Percentiles rank a stretch among this genome's conserved stretches.
Conservation (phyloP, 257 asterid genomes). For the Solanum paucissectum region DNA sequence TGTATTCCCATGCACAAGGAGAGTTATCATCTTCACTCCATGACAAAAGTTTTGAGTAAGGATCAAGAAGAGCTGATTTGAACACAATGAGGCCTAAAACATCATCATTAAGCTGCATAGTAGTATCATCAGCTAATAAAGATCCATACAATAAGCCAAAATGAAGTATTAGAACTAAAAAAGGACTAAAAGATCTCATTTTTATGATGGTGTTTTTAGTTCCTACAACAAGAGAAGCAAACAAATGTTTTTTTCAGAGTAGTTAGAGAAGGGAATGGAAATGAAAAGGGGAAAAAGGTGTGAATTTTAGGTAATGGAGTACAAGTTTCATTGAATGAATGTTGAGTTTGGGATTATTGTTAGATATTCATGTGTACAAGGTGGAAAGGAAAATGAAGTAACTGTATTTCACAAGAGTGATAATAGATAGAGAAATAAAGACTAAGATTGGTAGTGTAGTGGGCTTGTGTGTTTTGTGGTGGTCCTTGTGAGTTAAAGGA, state of each 20-base stretch:
- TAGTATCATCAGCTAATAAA: conserved; percentile 10
- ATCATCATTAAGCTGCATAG: conserved; percentile 63
- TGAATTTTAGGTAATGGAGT: not conserved
- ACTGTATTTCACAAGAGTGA: conserved; percentile 12
- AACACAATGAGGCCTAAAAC: conserved; percentile 86
- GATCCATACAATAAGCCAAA: not conserved
- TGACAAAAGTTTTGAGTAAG: conserved; percentile 29
- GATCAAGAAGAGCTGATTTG: conserved; percentile 56
- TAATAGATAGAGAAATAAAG: conserved; percentile 3
- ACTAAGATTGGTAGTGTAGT: not conserved
- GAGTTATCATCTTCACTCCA: conserved; percentile 82
- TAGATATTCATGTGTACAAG: conserved; percentile 10
- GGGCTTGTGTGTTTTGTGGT: not conserved
- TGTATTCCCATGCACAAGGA: conserved; percentile 72
- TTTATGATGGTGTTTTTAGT: not conserved
- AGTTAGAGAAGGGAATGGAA: not conserved
- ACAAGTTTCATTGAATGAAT: not conserved
- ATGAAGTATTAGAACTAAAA: not conserved
- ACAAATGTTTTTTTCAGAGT: not conserved
- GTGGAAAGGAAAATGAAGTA: conserved; percentile 11
- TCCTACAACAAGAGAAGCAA: not conserved
- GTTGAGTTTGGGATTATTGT: conserved; percentile 10
- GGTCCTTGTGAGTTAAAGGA: conserved; percentile 1
- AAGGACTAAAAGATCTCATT: not conserved
- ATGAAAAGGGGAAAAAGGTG: not conserved